These are phyloP conservation scores for Delphinella strobiligena DNA, from an alignment of 2,329 filamentous ascomycete species.

Conservation along the genomic window DNA sequence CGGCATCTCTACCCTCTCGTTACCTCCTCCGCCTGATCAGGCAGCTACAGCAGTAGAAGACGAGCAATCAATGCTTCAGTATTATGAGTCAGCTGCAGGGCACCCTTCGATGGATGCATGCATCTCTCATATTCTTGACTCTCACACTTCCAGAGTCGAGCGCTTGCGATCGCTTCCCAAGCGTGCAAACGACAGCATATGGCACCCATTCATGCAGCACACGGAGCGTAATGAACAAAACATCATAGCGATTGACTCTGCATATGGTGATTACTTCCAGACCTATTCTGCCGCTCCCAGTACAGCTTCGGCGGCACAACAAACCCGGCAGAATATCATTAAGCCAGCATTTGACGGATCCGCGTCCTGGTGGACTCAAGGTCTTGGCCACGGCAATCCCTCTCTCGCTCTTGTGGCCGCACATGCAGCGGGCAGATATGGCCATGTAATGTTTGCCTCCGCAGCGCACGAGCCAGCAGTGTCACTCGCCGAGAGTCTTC, in stretches of 20 bases:
- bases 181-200: constrained; percentile 54
- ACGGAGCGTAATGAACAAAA: constrained; percentile 46
- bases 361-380: constrained; percentile 87
- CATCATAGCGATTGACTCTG: constrained; percentile 69
- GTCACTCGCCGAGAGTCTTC: constrained; percentile 51
- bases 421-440: constrained; percentile 71
- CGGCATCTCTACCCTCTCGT: constrained; percentile 28
- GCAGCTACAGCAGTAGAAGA: constrained; percentile 35
- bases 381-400: constrained; percentile 68
- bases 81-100: constrained; percentile 44
- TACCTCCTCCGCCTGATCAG: constrained; percentile 44
- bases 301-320: constrained; percentile 15
- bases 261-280: constrained; percentile 68
- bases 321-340: constrained; percentile 28
- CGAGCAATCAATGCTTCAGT: constrained; percentile 44
- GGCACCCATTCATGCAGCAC: constrained; percentile 84
- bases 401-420: constrained; percentile 61
- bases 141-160: constrained; percentile 45
- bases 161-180: constrained; percentile 49
- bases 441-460: constrained; percentile 78
- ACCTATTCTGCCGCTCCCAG: constrained; percentile 28
- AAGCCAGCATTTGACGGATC: constrained; percentile 68
- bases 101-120: constrained; percentile 31
- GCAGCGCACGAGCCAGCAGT: constrained; percentile 70
- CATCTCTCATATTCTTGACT: constrained; percentile 39